phyloP scores from a whole-genome alignment of 2,329 filamentous ascomycete species.

The Talaromyces sp. region DNA sequence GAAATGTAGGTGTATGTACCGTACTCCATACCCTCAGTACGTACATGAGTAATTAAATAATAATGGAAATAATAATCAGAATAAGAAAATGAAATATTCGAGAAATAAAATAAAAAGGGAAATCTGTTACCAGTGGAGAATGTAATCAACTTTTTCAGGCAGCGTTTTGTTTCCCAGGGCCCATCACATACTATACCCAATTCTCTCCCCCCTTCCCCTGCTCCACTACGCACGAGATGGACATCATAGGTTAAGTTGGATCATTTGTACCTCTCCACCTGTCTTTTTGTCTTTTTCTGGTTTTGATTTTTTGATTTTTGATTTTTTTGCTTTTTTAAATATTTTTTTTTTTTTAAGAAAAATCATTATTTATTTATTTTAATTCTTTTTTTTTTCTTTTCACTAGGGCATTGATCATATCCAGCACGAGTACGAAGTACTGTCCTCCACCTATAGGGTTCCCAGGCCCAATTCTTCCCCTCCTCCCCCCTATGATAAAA shows the following conservation, averaged over 20 bases:
- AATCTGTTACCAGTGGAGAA: conserved; percentile 5
- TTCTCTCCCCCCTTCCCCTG: not conserved
- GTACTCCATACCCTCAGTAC: not conserved
- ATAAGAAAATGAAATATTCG: not conserved
- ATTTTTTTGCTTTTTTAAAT: not conserved
- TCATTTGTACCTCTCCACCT: not conserved
- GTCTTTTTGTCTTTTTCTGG: not conserved
- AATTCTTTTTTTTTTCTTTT: no score
- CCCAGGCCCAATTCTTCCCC: not conserved
- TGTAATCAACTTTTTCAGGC: conserved; percentile 5
- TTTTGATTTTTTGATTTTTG: not conserved
- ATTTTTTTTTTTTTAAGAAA: no score
- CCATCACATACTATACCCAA: conserved; percentile 1
- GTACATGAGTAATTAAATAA: not conserved
- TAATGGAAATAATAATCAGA: not conserved
- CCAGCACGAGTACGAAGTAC: no score
- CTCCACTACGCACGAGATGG: conserved; percentile 3
- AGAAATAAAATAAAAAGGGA: conserved; percentile 1
- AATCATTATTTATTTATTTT: no score
- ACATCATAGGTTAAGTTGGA: not conserved
- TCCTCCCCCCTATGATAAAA: not conserved
- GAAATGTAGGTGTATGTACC: not conserved
- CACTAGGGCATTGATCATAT: no score
- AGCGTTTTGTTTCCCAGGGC: not conserved
- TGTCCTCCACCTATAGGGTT: no score